Percentiles rank a stretch among this genome's conserved stretches.
Conservation (phyloP, 148 eudicot species). For the Chenopodium album region DNA sequence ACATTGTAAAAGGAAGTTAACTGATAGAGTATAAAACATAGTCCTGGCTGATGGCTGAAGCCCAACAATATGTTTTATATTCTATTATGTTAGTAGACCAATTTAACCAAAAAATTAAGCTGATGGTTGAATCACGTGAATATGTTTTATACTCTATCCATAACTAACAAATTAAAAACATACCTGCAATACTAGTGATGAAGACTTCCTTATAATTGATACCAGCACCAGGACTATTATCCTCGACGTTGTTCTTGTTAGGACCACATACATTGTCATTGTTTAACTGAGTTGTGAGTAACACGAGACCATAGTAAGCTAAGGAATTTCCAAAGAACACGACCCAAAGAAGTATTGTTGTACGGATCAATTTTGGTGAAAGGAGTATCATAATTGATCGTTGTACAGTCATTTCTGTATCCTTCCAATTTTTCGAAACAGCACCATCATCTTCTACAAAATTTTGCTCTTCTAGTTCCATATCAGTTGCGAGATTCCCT, state of each 20-base stretch:
- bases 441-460: not conserved
- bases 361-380: constrained; percentile 50
- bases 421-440: not conserved
- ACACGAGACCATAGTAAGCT: constrained; percentile 74
- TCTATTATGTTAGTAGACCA: no score
- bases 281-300: constrained; percentile 72
- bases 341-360: constrained; percentile 66
- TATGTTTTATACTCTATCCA: no score
- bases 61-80: no score
- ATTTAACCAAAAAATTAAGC: no score
- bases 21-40: no score
- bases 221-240: not conserved
- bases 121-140: no score
- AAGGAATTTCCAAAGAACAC: constrained; percentile 75
- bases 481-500: constrained; percentile 19
- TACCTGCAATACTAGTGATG: constrained; percentile 84
- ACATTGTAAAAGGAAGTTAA: no score
- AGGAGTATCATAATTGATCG: constrained; percentile 43
- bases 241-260: constrained; percentile 19
- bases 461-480: constrained; percentile 10
- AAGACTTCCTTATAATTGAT: constrained; percentile 54
- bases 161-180: no score
- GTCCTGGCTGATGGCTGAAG: no score
- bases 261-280: constrained; percentile 47
- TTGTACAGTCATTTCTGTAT: constrained; percentile 22